Evolutionary conservation across 345 rosid species (phyloP).

Genomic region (Populus simonii): DNA sequence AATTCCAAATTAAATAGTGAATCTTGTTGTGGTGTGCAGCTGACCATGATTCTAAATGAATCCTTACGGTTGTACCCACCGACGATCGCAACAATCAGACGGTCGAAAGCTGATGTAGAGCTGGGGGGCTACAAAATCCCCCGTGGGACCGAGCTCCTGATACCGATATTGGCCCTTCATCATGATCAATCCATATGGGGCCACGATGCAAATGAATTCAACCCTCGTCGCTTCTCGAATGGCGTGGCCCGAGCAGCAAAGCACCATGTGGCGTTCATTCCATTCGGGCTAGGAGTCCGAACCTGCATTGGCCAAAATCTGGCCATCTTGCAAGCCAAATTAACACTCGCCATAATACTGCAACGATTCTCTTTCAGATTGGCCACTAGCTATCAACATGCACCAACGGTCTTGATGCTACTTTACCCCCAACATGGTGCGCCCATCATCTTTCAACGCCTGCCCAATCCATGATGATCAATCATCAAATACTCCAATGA

Average conservation of each 20-base stretch:
- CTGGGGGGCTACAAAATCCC: slow-evolving; percentile 53
- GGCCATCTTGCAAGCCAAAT: slow-evolving; percentile 56
- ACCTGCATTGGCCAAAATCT: slow-evolving; percentile 69
- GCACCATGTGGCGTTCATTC: slow-evolving; percentile 51
- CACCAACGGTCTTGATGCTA: slow-evolving; percentile 38
- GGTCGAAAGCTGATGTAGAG: slow-evolving; percentile 43
- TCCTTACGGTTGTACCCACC: slow-evolving; percentile 68
- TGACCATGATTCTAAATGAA: slow-evolving; percentile 57
- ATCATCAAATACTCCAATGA: slow-evolving; percentile 10
- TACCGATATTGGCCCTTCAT: slow-evolving; percentile 49
- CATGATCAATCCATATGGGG: slow-evolving; percentile 61
- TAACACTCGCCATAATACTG: slow-evolving; percentile 34
- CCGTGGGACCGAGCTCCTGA: slow-evolving; percentile 38
- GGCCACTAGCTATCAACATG: slow-evolving; percentile 53
- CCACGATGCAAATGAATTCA: slow-evolving; percentile 59
- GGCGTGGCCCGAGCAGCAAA: slow-evolving; percentile 63
- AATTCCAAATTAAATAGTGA: neutral
- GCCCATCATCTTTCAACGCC: slow-evolving; percentile 48
- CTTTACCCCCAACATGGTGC: slow-evolving; percentile 65
- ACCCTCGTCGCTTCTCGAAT: slow-evolving; percentile 56
- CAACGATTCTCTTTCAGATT: slow-evolving; percentile 37
- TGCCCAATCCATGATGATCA: slow-evolving; percentile 10
- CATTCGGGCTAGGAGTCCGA: slow-evolving; percentile 63
- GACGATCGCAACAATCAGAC: slow-evolving; percentile 27
- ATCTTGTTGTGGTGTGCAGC: slow-evolving; percentile 24